phyloP scores from a whole-genome alignment of 306 rosid genomes.

The Cicer arietinum region DNA sequence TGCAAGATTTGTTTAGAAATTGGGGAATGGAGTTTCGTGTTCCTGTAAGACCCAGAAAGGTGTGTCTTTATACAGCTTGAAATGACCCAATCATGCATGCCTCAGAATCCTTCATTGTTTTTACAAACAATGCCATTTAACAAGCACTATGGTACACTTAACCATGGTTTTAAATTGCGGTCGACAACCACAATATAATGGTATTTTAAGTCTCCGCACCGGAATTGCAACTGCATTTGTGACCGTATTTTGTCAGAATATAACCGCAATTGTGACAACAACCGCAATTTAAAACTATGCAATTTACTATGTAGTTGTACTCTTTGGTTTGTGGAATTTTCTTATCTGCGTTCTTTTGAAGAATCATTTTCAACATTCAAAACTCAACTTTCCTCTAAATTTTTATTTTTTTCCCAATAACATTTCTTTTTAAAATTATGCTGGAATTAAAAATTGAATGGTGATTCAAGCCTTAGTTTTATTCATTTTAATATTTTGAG shows the following conservation, averaged over 20 bases:
- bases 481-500: not conserved
- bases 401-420: not conserved
- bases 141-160: slow-evolving; percentile 14
- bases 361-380: not conserved
- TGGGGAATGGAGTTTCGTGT: slow-evolving; percentile 67
- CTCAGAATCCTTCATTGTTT: slow-evolving; percentile 33
- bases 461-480: not conserved
- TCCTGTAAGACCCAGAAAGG: slow-evolving; percentile 91
- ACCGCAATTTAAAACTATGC: no score
- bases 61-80: slow-evolving; percentile 45
- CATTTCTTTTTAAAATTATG: not conserved
- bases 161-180: no score
- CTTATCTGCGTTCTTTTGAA: not conserved
- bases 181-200: no score
- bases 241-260: no score
- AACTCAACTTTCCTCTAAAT: not conserved
- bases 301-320: not conserved
- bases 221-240: no score
- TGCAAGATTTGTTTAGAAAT: slow-evolving; percentile 64
- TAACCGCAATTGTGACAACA: no score
- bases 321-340: slow-evolving; percentile 14
- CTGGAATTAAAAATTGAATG: not conserved
- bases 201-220: no score
- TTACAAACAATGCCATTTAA: slow-evolving; percentile 12
- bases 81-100: slow-evolving; percentile 29